These are phyloP conservation scores for Apiospora arundinis DNA, from an alignment of 2,329 filamentous ascomycete species.

Conservation along the genomic window DNA sequence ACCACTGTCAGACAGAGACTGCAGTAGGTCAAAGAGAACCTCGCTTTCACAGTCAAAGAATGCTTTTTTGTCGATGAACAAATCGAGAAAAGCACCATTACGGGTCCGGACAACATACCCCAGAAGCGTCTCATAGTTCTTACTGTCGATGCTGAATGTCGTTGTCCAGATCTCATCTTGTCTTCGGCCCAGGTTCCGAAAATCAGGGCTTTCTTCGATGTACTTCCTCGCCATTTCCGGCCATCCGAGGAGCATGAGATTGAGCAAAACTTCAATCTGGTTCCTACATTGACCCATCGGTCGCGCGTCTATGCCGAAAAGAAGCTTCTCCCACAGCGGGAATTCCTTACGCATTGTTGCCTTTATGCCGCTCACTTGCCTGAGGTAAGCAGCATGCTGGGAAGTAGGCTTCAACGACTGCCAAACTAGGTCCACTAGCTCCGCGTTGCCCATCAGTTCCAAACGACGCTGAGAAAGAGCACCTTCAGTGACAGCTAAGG, in stretches of 20 bases:
- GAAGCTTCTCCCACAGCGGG: conserved; percentile 26
- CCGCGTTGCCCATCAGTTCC: background rate
- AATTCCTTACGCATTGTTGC: conserved; percentile 19
- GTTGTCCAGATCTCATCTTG: background rate
- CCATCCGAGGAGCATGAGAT: conserved; percentile 27
- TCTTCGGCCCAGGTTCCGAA: background rate
- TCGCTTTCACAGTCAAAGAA: conserved; percentile 27
- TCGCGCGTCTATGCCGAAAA: background rate
- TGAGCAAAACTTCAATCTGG: conserved; percentile 24
- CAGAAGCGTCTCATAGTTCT: background rate
- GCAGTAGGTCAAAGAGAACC: conserved; percentile 29
- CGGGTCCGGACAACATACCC: background rate
- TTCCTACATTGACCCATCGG: background rate
- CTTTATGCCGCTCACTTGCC: background rate
- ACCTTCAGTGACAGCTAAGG: background rate
- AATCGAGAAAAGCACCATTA: background rate
- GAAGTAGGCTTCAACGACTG: conserved; percentile 25
- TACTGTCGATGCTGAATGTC: background rate
- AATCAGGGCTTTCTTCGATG: conserved; percentile 20
- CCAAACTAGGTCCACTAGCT: conserved; percentile 25
- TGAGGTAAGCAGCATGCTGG: conserved; percentile 23
- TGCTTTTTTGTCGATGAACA: conserved; percentile 22
- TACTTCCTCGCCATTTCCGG: conserved; percentile 27
- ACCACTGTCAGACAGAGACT: background rate
- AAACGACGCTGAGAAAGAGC: background rate